Base-by-base conservation (phyloP, 116 monocot genomes). In the Cymodocea nodosa region DNA sequence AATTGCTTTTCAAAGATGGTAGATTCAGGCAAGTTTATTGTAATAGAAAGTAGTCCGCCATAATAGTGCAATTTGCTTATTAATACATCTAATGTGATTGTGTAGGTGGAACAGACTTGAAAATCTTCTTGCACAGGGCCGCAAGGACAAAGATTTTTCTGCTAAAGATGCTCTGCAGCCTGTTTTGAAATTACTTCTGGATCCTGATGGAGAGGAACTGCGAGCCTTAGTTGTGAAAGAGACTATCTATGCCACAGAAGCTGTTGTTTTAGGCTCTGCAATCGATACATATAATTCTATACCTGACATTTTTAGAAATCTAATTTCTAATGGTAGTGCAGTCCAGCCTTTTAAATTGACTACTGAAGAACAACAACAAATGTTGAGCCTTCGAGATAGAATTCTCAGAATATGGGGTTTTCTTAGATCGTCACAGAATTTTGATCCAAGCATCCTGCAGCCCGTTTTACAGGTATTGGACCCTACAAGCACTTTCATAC, bases 41-140 rank as follows among this genome's bases (percentile, higher is more conserved):
- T 19, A n/a, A 8, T 65, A 44, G 7, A 50, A 30, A 30, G 60
- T 25, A 61, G 15, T 61, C 37, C 2, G 61, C 30, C 4, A 40
- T 5, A 0, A 15, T 23, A 24, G 4, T 49, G 19, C 13, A 44
- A 12, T 36, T 14, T 25, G 15, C 15, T 60, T 13, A 50, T 24
- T 23, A 48, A 18, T 40, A 44, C 20, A 44, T 65, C 25, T 65
- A 24, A 24, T 20, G 39, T 65, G 23, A 50, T 5, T 65, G 30
- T 66, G 24, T 54, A 97, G 97, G 73, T 97, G 97, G 97, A 97
- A 91, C 74, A 85, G 97, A 73, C 88, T 97, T 72, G 97, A 97
- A 76, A 97, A 97, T 77, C 91, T 97, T 80, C 80, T 97, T 60
- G 86, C 82, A 66, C 91, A 97, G 74, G 91, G 97, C n/a, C 63